Evolutionary conservation across 1,139 yeast species (phyloP).

Genomic region (Pichia sp.): DNA sequence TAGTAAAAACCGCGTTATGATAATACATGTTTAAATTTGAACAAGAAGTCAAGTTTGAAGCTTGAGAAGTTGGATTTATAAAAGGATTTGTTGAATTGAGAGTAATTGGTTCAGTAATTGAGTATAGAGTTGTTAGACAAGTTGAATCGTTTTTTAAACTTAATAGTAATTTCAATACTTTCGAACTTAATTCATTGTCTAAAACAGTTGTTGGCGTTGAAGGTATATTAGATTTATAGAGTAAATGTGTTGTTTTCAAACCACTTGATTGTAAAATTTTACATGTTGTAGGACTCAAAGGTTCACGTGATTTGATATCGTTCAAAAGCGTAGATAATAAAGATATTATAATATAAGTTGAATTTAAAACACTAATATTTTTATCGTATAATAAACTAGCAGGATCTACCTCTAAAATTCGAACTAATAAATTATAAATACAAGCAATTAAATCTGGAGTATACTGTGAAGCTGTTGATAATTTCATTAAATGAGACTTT

Average conservation of each 20-base stretch:
- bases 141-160: slow-evolving; percentile 7
- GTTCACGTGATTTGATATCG: slow-evolving; percentile 8
- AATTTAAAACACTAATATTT: slow-evolving; percentile 6
- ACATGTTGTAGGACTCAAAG: slow-evolving; percentile 2
- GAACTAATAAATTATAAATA: slow-evolving; percentile 11
- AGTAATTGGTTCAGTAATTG: slow-evolving; percentile 5
- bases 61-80: neutral
- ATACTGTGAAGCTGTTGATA: slow-evolving; percentile 11
- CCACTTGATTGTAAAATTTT: slow-evolving; percentile 8
- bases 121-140: slow-evolving; percentile 6
- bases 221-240: slow-evolving; percentile 5
- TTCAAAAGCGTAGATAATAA: slow-evolving; percentile 7
- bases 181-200: slow-evolving; percentile 1
- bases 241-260: slow-evolving; percentile 6
- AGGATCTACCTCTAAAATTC: slow-evolving; percentile 7
- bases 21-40: neutral
- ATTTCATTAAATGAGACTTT: slow-evolving; percentile 19
- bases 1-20: neutral
- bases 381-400: slow-evolving; percentile 2
- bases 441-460: slow-evolving; percentile 11
- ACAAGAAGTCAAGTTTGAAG: neutral
- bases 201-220: slow-evolving; percentile 1
- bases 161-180: slow-evolving; percentile 5
- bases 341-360: slow-evolving; percentile 9
- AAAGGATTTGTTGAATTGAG: neutral